Evolutionary conservation across 139 green algal genomes (phyloP).

Genomic region (Dunaliella primolecta): DNA sequence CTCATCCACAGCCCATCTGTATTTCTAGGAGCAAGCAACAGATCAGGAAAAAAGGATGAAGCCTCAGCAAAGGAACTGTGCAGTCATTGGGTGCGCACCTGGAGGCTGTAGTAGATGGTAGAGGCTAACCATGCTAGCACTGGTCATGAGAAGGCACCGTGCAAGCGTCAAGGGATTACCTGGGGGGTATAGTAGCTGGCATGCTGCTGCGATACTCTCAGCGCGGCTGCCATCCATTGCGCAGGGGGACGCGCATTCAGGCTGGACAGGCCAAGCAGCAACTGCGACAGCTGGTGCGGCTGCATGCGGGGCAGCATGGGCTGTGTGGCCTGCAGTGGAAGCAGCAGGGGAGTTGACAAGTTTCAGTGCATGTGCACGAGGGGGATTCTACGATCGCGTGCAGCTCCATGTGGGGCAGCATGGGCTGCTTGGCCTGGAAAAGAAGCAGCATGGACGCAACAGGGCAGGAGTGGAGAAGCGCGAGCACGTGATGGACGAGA

Average conservation of each 20-base stretch:
- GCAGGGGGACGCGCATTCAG: slow-evolving; percentile 18
- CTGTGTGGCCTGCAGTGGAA: slow-evolving; percentile 11
- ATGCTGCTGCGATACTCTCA: background rate
- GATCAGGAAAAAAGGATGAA: too few relatives aligned
- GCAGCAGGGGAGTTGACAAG: too few relatives aligned
- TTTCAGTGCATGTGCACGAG: background rate
- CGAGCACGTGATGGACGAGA: background rate
- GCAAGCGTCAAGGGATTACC: too few relatives aligned
- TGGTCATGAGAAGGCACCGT: too few relatives aligned
- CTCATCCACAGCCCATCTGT: too few relatives aligned
- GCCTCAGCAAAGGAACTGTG: too few relatives aligned
- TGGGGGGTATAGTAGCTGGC: background rate
- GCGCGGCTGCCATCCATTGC: slow-evolving; percentile 3
- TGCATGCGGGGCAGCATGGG: background rate
- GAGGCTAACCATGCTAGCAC: too few relatives aligned
- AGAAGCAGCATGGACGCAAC: background rate
- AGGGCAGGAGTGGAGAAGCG: background rate
- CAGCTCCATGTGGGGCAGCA: background rate
- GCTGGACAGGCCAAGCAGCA: slow-evolving; percentile 20
- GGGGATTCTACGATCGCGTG: background rate
- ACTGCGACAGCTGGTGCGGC: slow-evolving; percentile 13
- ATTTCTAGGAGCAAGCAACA: too few relatives aligned
- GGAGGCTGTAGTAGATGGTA: too few relatives aligned
- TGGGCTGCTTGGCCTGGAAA: slow-evolving; percentile 10
- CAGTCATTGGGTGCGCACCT: too few relatives aligned